These are phyloP conservation scores for Pterocarpus macrocarpus DNA, from an alignment of 306 rosid species.

Conservation along the genomic window DNA sequence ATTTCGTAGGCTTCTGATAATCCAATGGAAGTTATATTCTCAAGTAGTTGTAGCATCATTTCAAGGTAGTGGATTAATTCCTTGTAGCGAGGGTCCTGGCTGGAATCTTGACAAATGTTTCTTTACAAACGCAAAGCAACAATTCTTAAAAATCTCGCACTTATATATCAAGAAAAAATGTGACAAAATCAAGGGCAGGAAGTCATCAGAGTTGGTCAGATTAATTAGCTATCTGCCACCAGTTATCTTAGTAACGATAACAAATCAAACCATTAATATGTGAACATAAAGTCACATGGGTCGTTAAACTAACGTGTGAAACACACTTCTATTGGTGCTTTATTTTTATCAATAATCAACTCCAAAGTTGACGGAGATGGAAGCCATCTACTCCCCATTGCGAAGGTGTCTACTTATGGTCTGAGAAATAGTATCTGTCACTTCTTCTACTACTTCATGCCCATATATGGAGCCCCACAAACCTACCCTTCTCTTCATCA, in stretches of 20 bases:
- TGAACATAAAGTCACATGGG: conserved; percentile 2
- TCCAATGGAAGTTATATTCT: conserved; percentile 35
- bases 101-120: conserved; percentile 39
- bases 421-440: conserved; percentile 41
- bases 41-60: conserved; percentile 35
- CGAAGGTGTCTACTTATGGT: conserved; percentile 38
- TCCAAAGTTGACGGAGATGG: conserved; percentile 41
- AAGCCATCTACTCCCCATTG: conserved; percentile 1
- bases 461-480: conserved; percentile 47
- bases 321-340: conserved; percentile 4
- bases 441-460: conserved; percentile 40
- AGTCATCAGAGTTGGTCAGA: conserved; percentile 49
- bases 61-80: conserved; percentile 20
- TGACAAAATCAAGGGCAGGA: background rate
- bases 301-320: conserved; percentile 31
- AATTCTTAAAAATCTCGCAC: conserved; percentile 1
- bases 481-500: conserved; percentile 24
- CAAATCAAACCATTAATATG: background rate
- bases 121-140: conserved; percentile 50
- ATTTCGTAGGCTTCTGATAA: background rate
- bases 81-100: conserved; percentile 15
- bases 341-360: background rate
- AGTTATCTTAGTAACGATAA: background rate
- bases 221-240: background rate
- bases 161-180: background rate